Percentiles rank a stretch among this genome's conserved stretches.
Evolutionary conservation across 169 alveolate genomes (phyloP).

Genomic region (Plasmodium sp.): DNA sequence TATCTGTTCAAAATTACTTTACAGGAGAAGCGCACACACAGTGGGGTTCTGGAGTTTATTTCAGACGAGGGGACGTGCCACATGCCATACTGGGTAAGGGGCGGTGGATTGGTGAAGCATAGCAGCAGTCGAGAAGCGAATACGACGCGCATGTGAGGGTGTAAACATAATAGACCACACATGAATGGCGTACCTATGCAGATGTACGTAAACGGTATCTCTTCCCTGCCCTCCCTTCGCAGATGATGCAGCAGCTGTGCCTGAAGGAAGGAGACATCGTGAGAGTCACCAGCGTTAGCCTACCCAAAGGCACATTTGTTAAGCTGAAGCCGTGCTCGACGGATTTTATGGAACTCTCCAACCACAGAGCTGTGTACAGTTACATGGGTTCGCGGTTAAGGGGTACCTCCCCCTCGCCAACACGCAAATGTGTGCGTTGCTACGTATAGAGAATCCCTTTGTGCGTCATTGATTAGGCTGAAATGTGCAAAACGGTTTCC

Average conservation of each 20-base stretch:
- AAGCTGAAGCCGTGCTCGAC: slow-evolving; percentile 92
- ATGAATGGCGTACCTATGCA: neutral
- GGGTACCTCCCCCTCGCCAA: neutral
- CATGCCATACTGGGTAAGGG: slow-evolving; percentile 93
- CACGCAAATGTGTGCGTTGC: neutral
- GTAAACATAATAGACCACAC: neutral
- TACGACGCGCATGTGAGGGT: neutral
- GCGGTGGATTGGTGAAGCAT: neutral
- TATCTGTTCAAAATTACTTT: neutral
- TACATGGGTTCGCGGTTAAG: neutral
- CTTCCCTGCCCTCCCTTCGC: neutral
- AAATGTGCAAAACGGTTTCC: neutral
- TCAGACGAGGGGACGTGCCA: slow-evolving; percentile 96
- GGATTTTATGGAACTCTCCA: slow-evolving; percentile 94
- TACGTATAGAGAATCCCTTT: neutral
- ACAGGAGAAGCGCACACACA: slow-evolving; percentile 87
- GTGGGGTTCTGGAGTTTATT: slow-evolving; percentile 95
- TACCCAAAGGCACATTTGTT: slow-evolving; percentile 92
- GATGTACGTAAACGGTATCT: neutral
- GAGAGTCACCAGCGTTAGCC: slow-evolving; percentile 88
- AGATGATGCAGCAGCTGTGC: slow-evolving; percentile 93
- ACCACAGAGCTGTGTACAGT: slow-evolving; percentile 94
- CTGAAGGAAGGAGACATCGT: slow-evolving; percentile 92
- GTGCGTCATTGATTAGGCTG: neutral
- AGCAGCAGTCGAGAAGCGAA: neutral